Base-by-base conservation (phyloP, 1,139 yeast genomes). In the Pichia sp. region DNA sequence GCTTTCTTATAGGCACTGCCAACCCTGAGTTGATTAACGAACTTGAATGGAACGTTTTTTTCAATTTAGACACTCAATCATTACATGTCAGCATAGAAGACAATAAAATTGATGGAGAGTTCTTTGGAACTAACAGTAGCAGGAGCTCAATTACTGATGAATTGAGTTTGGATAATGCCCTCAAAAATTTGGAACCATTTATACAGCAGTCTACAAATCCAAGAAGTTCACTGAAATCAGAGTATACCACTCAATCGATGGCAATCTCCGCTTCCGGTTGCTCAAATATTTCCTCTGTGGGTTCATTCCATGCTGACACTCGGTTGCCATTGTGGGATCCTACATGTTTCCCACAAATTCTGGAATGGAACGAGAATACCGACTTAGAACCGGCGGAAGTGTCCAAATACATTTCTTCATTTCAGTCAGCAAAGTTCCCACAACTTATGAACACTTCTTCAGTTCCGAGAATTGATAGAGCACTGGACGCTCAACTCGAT, bases 1-100 rank as follows among this genome's bases (percentile, higher is more conserved):
- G 65, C 6, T 72, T 55, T 50, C 52, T 74, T 43, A 70, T 77
- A 5, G 80, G 79, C 20, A 72, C 79, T 15, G 69, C 74, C 38
- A 73, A 74, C 51, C 70, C 74, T 15, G 64, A 71, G 42, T 69
- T 74, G 54, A 72, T 69, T 44, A 58, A 51, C 10, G 47, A 49
- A 27, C 34, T 48, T 26, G 63, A 64, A 40, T 74, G 78, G 78
- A 77, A 74, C 49, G 46, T 74, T 10, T 56, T 71, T 39, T 64
- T 69, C 38, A 75, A 74, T 51, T 52, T 74, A 44, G 79, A 74
- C 47, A 37, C 40, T 12, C 24, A 40, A 18, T 25, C 29, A 4
- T 17, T 40, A 17, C 22, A 32, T 28, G 25, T 40, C 15, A 23
- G 33, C 19, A 24, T 14, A 8, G 18, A 31, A 20, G 17, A 30